Percentiles rank a stretch among this genome's conserved stretches.
These are phyloP conservation scores for Metschnikowia orientalis DNA, from an alignment of 805 yeast species.

Conservation along the genomic window DNA sequence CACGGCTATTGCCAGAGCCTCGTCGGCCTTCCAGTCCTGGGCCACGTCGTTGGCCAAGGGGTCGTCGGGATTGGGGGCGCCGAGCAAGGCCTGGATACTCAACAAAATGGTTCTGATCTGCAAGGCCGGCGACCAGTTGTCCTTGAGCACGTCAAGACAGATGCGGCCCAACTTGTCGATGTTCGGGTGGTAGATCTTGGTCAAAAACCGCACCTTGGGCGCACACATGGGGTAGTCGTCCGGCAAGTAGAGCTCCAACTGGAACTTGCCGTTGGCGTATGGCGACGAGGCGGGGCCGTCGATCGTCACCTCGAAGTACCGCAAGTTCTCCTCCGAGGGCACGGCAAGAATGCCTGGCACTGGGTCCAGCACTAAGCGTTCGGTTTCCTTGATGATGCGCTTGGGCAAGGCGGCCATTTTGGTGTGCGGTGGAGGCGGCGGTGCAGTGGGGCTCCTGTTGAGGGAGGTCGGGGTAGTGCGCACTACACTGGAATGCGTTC, in stretches of 20 bases:
- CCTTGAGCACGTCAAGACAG: slow-evolving; percentile 89
- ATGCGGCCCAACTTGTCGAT: slow-evolving; percentile 93
- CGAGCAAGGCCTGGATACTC: slow-evolving; percentile 88
- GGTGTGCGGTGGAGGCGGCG: slow-evolving; percentile 1
- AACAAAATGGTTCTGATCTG: slow-evolving; percentile 90
- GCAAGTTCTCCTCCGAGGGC: slow-evolving; percentile 90
- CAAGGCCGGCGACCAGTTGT: slow-evolving; percentile 97
- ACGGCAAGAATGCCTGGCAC: slow-evolving; percentile 92
- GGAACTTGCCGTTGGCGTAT: slow-evolving; percentile 75
- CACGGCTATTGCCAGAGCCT: slow-evolving; percentile 69
- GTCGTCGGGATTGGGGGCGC: slow-evolving; percentile 97
- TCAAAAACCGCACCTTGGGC: slow-evolving; percentile 89
- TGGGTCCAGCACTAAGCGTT: slow-evolving; percentile 86
- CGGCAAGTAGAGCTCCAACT: slow-evolving; percentile 82
- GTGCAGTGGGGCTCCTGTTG: too few species aligned
- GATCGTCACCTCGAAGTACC: slow-evolving; percentile 88
- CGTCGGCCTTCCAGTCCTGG: slow-evolving; percentile 89
- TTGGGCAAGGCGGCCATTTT: slow-evolving; percentile 69
- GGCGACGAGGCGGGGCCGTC: slow-evolving; percentile 92
- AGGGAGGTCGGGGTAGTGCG: too few species aligned
- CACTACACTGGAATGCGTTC: too few species aligned
- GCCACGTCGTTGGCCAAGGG: slow-evolving; percentile 98
- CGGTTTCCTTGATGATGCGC: slow-evolving; percentile 95
- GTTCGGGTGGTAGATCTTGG: slow-evolving; percentile 94
- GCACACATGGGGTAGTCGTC: slow-evolving; percentile 98